Base-by-base conservation (phyloP, 2,329 filamentous ascomycete species). In the Claviceps maximensis region DNA sequence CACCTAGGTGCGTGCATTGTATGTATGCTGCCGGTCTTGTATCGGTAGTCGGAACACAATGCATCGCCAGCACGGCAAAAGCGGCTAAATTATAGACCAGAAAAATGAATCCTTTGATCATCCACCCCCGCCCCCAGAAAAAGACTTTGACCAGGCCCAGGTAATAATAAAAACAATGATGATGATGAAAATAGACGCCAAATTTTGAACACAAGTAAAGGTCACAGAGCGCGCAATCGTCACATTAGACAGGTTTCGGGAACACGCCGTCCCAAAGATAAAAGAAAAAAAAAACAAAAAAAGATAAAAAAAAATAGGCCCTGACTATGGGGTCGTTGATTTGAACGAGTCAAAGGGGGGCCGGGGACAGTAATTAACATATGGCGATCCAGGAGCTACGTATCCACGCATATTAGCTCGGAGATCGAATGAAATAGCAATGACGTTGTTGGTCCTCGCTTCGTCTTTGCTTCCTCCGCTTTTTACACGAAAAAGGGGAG, bases 361-460 rank as follows among this genome's bases (percentile, higher is more conserved):
- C 31, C 31, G 12, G 9, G 9, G 12, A 33, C 2, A 33, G n/a
- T 38, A 6, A 38, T 6, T 42, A 12, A 29, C 13, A 23, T n/a
- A 27, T 19, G 17, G 25, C 38, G n/a, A 33, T 42, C 17, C 49
- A 33, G 27, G 25, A 25, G 40, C 27, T 23, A 25, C 41, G 21
- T 23, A 23, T 17, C 42, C 23, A 27, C 21, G 40, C 40, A 15
- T 47, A 19, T 45, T 36, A 2, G 27, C 49, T 25, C 40, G 49
- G 27, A 51, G 47, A 33, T 38, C 33, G 33, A n/a, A 42, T n/a
- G 17, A 27, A 38, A 38, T 49, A 49, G 54, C 42, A 48, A 56
- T 56, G 54, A 56, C 52, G 55, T 56, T 50, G 47, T 25, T 23
- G 15, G 36, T 50, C 23, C 36, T n/a, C 15, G 36, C 15, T 52